These are phyloP conservation scores for Saraca asoca DNA, from an alignment of 331 rosid genomes.

Conservation along the genomic window DNA sequence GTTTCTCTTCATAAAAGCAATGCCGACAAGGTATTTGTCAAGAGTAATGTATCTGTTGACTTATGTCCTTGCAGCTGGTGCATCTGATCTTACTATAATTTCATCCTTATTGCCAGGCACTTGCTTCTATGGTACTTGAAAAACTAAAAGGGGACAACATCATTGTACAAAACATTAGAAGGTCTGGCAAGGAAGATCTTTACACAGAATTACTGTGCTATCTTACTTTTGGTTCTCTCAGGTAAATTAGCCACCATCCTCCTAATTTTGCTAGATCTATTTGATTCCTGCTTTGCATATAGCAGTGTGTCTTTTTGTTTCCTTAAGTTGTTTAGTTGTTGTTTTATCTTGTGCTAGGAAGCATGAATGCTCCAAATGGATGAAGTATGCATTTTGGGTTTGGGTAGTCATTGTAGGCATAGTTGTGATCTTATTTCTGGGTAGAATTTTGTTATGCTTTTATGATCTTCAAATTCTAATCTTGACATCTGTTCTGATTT, in stretches of 20 bases:
- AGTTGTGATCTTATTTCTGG: neutral
- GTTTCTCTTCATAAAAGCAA: slow-evolving; percentile 50
- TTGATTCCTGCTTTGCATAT: slow-evolving; percentile 17
- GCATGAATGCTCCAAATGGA: slow-evolving; percentile 21
- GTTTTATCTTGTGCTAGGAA: slow-evolving; percentile 13
- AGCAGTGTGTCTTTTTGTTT: slow-evolving; percentile 23
- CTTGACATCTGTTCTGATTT: slow-evolving; percentile 11
- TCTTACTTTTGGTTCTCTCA: slow-evolving; percentile 68
- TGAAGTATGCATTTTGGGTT: slow-evolving; percentile 4
- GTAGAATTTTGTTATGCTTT: slow-evolving; percentile 17
- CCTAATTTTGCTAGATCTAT: slow-evolving; percentile 2
- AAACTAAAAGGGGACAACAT: slow-evolving; percentile 62
- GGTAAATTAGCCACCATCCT: slow-evolving; percentile 53
- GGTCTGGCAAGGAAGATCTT: slow-evolving; percentile 89
- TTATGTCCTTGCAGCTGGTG: slow-evolving; percentile 9
- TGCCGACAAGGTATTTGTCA: slow-evolving; percentile 53
- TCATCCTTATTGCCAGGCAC: slow-evolving; percentile 46
- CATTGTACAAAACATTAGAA: slow-evolving; percentile 64
- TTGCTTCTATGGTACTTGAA: slow-evolving; percentile 58
- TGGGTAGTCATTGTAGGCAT: neutral
- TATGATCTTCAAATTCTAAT: slow-evolving; percentile 24
- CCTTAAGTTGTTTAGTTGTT: slow-evolving; percentile 9
- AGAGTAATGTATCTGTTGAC: slow-evolving; percentile 22
- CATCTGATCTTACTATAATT: slow-evolving; percentile 26
- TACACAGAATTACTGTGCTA: slow-evolving; percentile 80